Conservation (phyloP, 2,329 filamentous ascomycete genomes). For the Sordariomycetes sp. region DNA sequence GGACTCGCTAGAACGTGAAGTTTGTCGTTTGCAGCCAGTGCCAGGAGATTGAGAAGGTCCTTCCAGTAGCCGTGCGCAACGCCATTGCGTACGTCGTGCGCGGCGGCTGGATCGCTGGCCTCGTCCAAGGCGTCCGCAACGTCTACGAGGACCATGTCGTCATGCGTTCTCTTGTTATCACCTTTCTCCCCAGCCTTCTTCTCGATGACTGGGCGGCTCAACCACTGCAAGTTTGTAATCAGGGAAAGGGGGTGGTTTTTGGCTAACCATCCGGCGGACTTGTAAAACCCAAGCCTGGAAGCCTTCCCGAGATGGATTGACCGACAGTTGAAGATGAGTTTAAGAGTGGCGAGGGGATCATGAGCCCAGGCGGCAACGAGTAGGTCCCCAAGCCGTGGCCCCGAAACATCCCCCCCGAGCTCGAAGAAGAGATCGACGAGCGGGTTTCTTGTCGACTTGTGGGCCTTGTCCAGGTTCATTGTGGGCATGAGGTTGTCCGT, state of each 20-base stretch:
- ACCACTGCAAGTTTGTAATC: slow-evolving; percentile 40
- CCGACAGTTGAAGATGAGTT: slow-evolving; percentile 48
- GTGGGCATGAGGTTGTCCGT: slow-evolving; percentile 35
- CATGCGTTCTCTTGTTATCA: slow-evolving; percentile 16
- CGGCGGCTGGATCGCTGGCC: slow-evolving; percentile 12
- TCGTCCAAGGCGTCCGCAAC: slow-evolving; percentile 13
- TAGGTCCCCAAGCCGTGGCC: slow-evolving; percentile 23
- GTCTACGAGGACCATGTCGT: slow-evolving; percentile 20
- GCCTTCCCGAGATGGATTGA: slow-evolving; percentile 52
- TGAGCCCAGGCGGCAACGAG: slow-evolving; percentile 37
- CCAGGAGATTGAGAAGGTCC: slow-evolving; percentile 46
- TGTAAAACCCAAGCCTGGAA: slow-evolving; percentile 35
- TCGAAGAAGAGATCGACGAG: slow-evolving; percentile 46
- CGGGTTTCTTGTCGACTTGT: slow-evolving; percentile 29
- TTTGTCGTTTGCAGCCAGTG: slow-evolving; percentile 35
- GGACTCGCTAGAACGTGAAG: slow-evolving; percentile 30
- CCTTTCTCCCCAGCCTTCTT: slow-evolving; percentile 30
- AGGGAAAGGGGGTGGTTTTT: slow-evolving; percentile 43
- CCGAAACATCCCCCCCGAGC: slow-evolving; percentile 28
- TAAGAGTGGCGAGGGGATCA: slow-evolving; percentile 37
- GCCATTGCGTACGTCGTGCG: slow-evolving; percentile 25
- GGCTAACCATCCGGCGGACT: slow-evolving; percentile 43
- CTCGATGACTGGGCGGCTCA: slow-evolving; percentile 42
- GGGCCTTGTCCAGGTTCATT: slow-evolving; percentile 37
- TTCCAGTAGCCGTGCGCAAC: slow-evolving; percentile 54